Conservation (phyloP, 208 protist species). For the Sergeia podlipaevii region DNA sequence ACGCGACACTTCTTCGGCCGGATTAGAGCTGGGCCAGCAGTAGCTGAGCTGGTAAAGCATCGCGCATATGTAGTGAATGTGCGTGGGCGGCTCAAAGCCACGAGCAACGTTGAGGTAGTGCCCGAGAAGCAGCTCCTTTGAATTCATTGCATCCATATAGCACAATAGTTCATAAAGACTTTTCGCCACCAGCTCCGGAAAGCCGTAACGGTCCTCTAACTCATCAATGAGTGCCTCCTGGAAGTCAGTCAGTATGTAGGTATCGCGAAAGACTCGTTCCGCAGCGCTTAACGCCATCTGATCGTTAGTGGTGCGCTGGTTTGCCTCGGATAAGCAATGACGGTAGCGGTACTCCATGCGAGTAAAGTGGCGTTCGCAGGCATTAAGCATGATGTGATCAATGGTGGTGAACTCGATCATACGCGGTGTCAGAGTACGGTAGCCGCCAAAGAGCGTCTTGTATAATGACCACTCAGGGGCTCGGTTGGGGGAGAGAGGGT, state of each 20-base stretch:
- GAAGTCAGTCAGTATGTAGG: slow-evolving; percentile 79
- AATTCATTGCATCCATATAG: slow-evolving; percentile 68
- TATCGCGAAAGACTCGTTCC: slow-evolving; percentile 78
- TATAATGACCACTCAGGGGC: slow-evolving; percentile 84
- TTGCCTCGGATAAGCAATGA: slow-evolving; percentile 50
- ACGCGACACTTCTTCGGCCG: slow-evolving; percentile 38
- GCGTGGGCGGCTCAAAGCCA: slow-evolving; percentile 75
- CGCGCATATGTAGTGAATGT: slow-evolving; percentile 80
- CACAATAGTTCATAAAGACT: slow-evolving; percentile 87
- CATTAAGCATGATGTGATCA: slow-evolving; percentile 74
- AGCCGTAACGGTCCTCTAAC: slow-evolving; percentile 81
- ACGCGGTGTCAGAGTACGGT: slow-evolving; percentile 69
- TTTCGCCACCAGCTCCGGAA: slow-evolving; percentile 86
- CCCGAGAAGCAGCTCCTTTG: slow-evolving; percentile 45
- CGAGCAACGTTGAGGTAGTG: slow-evolving; percentile 79
- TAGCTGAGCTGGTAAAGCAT: slow-evolving; percentile 81
- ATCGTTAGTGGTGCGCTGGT: slow-evolving; percentile 51
- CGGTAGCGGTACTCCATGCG: slow-evolving; percentile 76
- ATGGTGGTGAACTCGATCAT: slow-evolving; percentile 81
- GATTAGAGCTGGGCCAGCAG: slow-evolving; percentile 80
- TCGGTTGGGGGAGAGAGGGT: slow-evolving; percentile 83
- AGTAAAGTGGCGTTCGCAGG: slow-evolving; percentile 74
- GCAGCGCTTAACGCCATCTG: slow-evolving; percentile 67
- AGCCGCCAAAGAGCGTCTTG: slow-evolving; percentile 68
- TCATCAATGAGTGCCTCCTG: slow-evolving; percentile 83